Base-by-base conservation (phyloP, 495 filamentous ascomycete species). In the Tricharina praecox region DNA sequence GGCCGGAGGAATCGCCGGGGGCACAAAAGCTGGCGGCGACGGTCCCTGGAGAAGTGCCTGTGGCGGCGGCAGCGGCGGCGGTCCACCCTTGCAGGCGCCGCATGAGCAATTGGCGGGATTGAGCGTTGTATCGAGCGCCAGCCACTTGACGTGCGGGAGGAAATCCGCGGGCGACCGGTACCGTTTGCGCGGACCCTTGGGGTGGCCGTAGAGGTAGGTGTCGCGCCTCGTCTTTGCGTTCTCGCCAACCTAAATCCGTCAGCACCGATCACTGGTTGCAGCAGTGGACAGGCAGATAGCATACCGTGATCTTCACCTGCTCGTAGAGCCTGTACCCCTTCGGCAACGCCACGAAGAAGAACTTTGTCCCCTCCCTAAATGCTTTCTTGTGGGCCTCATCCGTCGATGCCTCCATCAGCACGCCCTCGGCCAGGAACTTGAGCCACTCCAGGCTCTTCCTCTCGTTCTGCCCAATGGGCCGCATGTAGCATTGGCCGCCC, bases 121-220 rank as follows among this genome's bases (percentile, higher is more conserved):
- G 24, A 67, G 69, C 13, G 53, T 63, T 47, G 64, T 60, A 51
- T 77, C 75, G 15, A 66, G 65, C 8, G 63, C 59, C 5, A 79
- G 62, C 76, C 76, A 79, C 15, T 76, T 55, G 3, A 79, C 63
- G 59, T 79, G 76, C 7, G 68, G 70, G 36, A 75, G 73, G 62
- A 79, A 79, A 34, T 79, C 74, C 3, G 58, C 62, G 3, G 75
- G 72, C 45, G 70, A 76, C 44, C 75, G 57, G 52, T 68, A 79
- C 3, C 72, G 66, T 58, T 78, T 77, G 48, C 67, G 72, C 13
- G 68, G 66, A 2, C 74, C 75, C 23, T 64, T 54, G 1, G 74
- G 75, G 51, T 79, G 69, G 23, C 76, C 76, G 50, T 78, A 79
- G 2, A 79, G 64, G 58, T 76, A 79, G 15, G 67, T 70, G 55